Percentiles rank a stretch among this genome's conserved stretches.
Evolutionary conservation across 495 filamentous ascomycete genomes (phyloP).

Genomic region (Penicillium crystallinum): DNA sequence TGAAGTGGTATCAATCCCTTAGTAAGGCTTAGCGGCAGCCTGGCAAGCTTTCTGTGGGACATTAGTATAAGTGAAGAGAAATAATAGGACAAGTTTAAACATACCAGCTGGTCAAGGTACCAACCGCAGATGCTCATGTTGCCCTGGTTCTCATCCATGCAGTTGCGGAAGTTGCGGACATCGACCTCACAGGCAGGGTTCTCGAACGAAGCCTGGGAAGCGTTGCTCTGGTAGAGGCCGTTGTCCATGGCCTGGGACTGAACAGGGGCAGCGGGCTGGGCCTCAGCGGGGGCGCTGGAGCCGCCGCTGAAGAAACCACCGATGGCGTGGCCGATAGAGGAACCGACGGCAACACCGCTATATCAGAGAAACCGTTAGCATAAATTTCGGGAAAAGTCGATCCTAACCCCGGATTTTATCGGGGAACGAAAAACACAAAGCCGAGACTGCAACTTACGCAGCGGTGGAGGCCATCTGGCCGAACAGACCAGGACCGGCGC

Average conservation of each 20-base stretch:
- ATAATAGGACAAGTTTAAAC: conserved; percentile 11
- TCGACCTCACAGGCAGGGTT: conserved; percentile 66
- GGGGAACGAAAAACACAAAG: not conserved
- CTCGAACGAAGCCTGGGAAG: conserved; percentile 43
- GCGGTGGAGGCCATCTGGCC: conserved; percentile 85
- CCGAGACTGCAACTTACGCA: conserved; percentile 52
- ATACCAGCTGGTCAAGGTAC: conserved; percentile 91
- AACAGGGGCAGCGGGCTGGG: conserved; percentile 39
- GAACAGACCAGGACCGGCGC: conserved; percentile 67
- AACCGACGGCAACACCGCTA: conserved; percentile 93
- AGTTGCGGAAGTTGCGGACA: conserved; percentile 81
- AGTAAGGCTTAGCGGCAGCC: conserved; percentile 81
- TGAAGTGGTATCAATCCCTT: conserved; percentile 23
- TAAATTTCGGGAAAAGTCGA: not conserved
- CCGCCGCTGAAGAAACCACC: conserved; percentile 76
- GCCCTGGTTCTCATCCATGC: conserved; percentile 90
- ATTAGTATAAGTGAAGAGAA: conserved; percentile 18
- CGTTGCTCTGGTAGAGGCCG: conserved; percentile 50
- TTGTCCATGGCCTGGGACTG: conserved; percentile 43
- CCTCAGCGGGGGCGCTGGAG: conserved; percentile 52
- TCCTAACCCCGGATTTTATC: conserved; percentile 10
- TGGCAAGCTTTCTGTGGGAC: conserved; percentile 79
- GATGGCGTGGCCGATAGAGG: conserved; percentile 90
- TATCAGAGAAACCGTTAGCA: conserved; percentile 9
- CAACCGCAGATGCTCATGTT: conserved; percentile 94